Evolutionary conservation across 1,139 yeast genomes (phyloP).

Genomic region (Blastobotrys buckinghamii): DNA sequence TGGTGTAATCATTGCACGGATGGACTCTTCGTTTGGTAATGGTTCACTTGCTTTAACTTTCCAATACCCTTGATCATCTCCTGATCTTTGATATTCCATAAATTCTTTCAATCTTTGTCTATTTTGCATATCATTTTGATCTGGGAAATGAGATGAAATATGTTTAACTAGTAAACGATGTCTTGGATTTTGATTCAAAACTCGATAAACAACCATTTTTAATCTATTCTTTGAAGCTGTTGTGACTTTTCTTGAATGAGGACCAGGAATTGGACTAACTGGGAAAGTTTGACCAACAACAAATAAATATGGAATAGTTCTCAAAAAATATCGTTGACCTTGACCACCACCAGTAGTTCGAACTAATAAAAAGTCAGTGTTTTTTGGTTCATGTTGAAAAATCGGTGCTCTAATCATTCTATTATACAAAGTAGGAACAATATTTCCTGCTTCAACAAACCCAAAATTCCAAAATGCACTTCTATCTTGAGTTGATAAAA

Average conservation of each 20-base stretch:
- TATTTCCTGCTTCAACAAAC: slow-evolving; percentile 88
- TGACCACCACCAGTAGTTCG: slow-evolving; percentile 67
- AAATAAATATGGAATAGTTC: slow-evolving; percentile 66
- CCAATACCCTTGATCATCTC: slow-evolving; percentile 96
- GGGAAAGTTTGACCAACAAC: slow-evolving; percentile 93
- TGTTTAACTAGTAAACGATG: slow-evolving; percentile 81
- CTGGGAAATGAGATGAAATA: slow-evolving; percentile 90
- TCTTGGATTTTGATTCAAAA: slow-evolving; percentile 68
- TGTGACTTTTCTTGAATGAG: slow-evolving; percentile 93
- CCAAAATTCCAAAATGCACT: slow-evolving; percentile 99
- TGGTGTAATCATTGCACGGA: slow-evolving; percentile 82
- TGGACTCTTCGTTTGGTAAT: slow-evolving; percentile 71
- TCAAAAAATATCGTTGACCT: slow-evolving; percentile 51
- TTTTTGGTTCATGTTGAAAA: slow-evolving; percentile 71
- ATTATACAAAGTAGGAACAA: slow-evolving; percentile 90
- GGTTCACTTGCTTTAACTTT: slow-evolving; percentile 70
- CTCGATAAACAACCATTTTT: slow-evolving; percentile 89
- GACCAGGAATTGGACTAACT: slow-evolving; percentile 93
- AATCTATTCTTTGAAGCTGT: slow-evolving; percentile 86
- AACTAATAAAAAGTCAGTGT: slow-evolving; percentile 77
- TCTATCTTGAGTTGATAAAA: slow-evolving; percentile 88
- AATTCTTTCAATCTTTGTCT: slow-evolving; percentile 93
- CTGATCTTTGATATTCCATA: slow-evolving; percentile 95
- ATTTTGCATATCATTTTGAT: slow-evolving; percentile 95
- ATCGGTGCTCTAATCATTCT: slow-evolving; percentile 91